These are phyloP conservation scores for Pythium rishiriense DNA, from an alignment of 352 stramenopile species.

Conservation along the genomic window DNA sequence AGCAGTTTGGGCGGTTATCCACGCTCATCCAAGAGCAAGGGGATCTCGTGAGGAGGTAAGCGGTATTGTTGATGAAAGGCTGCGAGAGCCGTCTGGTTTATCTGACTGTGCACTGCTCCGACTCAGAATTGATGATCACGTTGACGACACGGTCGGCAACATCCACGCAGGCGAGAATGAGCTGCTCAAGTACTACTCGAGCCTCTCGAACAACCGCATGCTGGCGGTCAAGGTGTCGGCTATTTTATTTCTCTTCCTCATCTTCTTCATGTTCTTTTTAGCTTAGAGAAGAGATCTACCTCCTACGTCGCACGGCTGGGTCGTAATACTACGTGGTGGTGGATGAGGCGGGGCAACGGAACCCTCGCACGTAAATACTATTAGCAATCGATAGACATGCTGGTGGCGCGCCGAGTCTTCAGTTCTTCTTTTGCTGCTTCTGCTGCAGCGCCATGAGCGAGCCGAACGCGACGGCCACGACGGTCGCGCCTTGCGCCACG, in stretches of 20 bases:
- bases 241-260: conserved; percentile 87
- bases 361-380: conserved; percentile 22
- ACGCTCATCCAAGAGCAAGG: conserved; percentile 83
- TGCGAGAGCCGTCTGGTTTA: not conserved
- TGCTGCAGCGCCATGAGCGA: conserved; percentile 64
- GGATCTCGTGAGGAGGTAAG: conserved; percentile 74
- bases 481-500: conserved; percentile 68
- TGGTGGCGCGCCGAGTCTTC: not conserved
- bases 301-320: not conserved
- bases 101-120: not conserved
- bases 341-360: not conserved
- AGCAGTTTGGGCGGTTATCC: conserved; percentile 79
- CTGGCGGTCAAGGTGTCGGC: conserved; percentile 82
- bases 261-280: conserved; percentile 91
- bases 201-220: conserved; percentile 86
- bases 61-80: not conserved
- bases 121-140: conserved; percentile 81
- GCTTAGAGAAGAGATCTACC: conserved; percentile 41
- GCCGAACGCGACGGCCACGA: conserved; percentile 65
- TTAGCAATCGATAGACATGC: conserved; percentile 8
- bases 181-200: conserved; percentile 84
- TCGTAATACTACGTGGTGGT: not conserved
- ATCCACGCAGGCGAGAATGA: conserved; percentile 78
- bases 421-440: conserved; percentile 32
- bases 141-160: conserved; percentile 77